Evolutionary conservation across 2,329 filamentous ascomycete genomes (phyloP).

Genomic region (Aspergillus thermomutatus): DNA sequence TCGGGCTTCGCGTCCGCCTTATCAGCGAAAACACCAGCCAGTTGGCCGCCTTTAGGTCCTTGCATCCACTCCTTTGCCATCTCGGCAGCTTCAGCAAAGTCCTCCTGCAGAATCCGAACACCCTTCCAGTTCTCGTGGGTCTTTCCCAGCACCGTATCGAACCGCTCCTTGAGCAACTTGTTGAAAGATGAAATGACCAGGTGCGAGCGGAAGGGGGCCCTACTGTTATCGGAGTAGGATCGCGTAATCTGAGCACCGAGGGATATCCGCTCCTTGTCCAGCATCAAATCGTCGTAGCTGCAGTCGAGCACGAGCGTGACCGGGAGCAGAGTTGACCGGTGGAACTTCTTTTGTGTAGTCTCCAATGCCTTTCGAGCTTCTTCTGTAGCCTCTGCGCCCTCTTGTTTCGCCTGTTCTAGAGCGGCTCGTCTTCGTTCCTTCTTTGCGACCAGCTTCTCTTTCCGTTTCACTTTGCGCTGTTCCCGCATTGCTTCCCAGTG

Average conservation of each 20-base stretch:
- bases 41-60: conserved; percentile 50
- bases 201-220: conserved; percentile 64
- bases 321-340: conserved; percentile 59
- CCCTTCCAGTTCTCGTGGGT: conserved; percentile 78
- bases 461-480: conserved; percentile 55
- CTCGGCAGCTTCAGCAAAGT: conserved; percentile 68
- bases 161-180: conserved; percentile 70
- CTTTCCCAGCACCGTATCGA: conserved; percentile 69
- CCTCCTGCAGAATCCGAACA: conserved; percentile 67
- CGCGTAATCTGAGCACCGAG: conserved; percentile 80
- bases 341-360: conserved; percentile 22
- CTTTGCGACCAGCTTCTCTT: conserved; percentile 54
- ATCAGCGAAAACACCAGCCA: conserved; percentile 59
- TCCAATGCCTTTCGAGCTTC: conserved; percentile 25
- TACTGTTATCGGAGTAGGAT: conserved; percentile 83
- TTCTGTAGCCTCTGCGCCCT: conserved; percentile 22
- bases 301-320: conserved; percentile 85
- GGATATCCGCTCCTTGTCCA: conserved; percentile 77
- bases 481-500: conserved; percentile 72
- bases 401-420: conserved; percentile 33
- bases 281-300: conserved; percentile 87
- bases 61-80: conserved; percentile 67
- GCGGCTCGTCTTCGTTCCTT: conserved; percentile 48
- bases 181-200: conserved; percentile 76
- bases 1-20: conserved; percentile 29